Evolutionary conservation across 371 early-diverging fungal genomes (phyloP), one percentile per base, ranked within the genome.

Genomic region (Mucor piriformis): DNA sequence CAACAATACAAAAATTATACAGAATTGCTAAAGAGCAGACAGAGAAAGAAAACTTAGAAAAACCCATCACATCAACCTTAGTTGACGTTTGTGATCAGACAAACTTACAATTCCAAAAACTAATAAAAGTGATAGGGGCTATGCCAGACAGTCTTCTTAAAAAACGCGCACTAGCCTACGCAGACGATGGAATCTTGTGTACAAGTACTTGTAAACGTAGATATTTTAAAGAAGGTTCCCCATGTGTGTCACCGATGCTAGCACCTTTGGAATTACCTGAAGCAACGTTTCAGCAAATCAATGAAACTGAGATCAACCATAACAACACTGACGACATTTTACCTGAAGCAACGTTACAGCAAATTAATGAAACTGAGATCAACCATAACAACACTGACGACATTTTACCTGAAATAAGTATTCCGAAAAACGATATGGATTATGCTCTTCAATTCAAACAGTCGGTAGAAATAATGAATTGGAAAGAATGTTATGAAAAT

Each of bases 1-100:
- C 33, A 61, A 66, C 61, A 16, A 46, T 61, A 49, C 54, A 48
- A 40, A 40, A 27, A 34, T 44, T 66, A 18, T 66, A 66, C 40
- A 15, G 29, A 43, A 66, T 66, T 58, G 66, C 54, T 32, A 57
- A 61, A 38, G 46, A 55, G 35, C 46, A 55, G 13, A 46, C 33
- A 34, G 44, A 29, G 44, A 33, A 54, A 29, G 33, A 54, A 44
- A 54, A 43, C 18, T 10, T 23, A 46, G 47, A 32, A 44, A 33
- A 35, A 44, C 56, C 56, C 20, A 34, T 34, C 8, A 13, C 46
- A 46, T 46, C 33, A n/a, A 47, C 23, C 10, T 20, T 50, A 34
- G 20, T 34, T 34, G 34, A 50, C 15, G 52, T 52, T 24, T 20
- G 52, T 24, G 13, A 52, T 25, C 52, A 52, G n/a, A 52, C 52